Conservation (phyloP, 768 basidiomycete genomes). For the Mycena polygramma region DNA sequence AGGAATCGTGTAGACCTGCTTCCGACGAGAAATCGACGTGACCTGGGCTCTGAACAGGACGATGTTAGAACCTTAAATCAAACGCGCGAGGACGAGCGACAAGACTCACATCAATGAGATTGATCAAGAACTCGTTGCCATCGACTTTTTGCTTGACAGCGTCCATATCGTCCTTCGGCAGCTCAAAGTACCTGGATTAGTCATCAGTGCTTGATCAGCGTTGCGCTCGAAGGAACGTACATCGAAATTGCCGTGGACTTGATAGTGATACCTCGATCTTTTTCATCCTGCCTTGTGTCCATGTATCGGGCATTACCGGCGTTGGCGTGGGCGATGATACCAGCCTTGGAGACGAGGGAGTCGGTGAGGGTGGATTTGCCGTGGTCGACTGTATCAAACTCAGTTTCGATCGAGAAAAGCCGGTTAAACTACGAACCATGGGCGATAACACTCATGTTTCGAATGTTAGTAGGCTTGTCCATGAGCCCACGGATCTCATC, state of each 20-base stretch:
- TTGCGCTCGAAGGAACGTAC: neutral
- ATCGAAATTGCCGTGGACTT: slow-evolving; percentile 97
- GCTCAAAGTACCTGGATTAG: slow-evolving; percentile 90
- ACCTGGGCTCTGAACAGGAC: slow-evolving; percentile 72
- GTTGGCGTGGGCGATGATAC: slow-evolving; percentile 96
- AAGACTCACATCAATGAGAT: slow-evolving; percentile 87
- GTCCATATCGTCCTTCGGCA: slow-evolving; percentile 86
- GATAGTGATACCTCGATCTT: slow-evolving; percentile 99
- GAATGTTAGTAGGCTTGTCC: slow-evolving; percentile 92
- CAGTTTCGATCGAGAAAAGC: slow-evolving; percentile 28
- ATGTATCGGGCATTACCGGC: slow-evolving; percentile 98
- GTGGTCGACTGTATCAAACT: slow-evolving; percentile 85
- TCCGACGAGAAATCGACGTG: slow-evolving; percentile 99
- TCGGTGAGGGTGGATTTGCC: slow-evolving; percentile 99
- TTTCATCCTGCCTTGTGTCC: slow-evolving; percentile 98
- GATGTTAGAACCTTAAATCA: no score
- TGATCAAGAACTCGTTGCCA: slow-evolving; percentile 98
- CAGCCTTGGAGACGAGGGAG: slow-evolving; percentile 98
- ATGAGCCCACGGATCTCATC: slow-evolving; percentile 84
- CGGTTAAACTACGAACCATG: slow-evolving; percentile 71
- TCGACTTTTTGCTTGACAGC: slow-evolving; percentile 88
- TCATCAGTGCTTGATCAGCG: neutral
- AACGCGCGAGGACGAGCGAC: no score
- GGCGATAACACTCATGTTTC: slow-evolving; percentile 59
- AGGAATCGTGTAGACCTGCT: no score